Conservation (phyloP, 2,329 filamentous ascomycete species). For the Coniella lustricola region DNA sequence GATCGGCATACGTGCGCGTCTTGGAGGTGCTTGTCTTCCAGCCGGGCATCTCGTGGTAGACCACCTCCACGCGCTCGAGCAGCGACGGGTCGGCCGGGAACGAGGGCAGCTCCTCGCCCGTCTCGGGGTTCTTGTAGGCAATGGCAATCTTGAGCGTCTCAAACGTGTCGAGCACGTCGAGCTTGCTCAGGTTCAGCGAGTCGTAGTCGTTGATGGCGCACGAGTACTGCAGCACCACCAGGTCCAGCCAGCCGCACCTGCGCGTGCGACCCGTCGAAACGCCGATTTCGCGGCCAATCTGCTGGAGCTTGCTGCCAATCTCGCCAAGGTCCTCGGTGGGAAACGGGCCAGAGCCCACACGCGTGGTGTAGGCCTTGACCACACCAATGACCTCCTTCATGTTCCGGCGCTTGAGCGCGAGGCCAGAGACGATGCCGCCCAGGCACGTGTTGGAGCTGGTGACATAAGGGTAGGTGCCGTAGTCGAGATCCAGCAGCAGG, state of each 20-base stretch:
- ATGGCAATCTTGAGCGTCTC: constrained; percentile 66
- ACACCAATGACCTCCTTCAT: constrained; percentile 53
- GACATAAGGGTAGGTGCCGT: constrained; percentile 53
- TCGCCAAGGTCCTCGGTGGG: constrained; percentile 46
- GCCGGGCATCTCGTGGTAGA: constrained; percentile 62
- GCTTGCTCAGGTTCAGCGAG: constrained; percentile 51
- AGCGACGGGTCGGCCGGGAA: constrained; percentile 59
- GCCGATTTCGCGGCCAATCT: constrained; percentile 28
- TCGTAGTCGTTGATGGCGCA: constrained; percentile 60
- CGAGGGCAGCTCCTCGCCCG: constrained; percentile 43
- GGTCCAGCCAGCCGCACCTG: constrained; percentile 51
- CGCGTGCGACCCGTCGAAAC: constrained; percentile 47
- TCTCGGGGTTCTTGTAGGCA: constrained; percentile 51
- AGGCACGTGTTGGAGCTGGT: constrained; percentile 52
- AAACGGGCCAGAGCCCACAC: constrained; percentile 53
- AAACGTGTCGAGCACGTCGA: constrained; percentile 69
- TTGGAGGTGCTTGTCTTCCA: constrained; percentile 61
- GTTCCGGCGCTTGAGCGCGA: constrained; percentile 48
- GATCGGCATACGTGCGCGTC: constrained; percentile 51
- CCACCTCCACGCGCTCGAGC: constrained; percentile 53
- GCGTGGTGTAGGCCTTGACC: constrained; percentile 60
- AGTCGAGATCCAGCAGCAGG: constrained; percentile 56
- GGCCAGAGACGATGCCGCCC: constrained; percentile 52
- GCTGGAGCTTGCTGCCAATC: constrained; percentile 32
- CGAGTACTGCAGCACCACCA: constrained; percentile 62